These are phyloP conservation scores for Exsudoporus frostii DNA, from an alignment of 768 basidiomycete species.

Conservation along the genomic window DNA sequence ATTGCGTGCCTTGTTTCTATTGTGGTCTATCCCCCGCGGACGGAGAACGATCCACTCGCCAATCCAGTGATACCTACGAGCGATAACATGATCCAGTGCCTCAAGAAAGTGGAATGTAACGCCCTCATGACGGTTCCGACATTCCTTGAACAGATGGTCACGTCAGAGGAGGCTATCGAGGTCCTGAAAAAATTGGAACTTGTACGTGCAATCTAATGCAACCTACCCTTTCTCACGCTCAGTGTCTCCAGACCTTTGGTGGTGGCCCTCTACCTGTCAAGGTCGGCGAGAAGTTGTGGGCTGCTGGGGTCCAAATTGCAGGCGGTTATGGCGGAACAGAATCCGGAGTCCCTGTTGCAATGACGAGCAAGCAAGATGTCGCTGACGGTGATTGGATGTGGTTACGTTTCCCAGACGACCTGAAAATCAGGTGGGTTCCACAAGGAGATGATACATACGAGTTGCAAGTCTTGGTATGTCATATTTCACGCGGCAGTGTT, in stretches of 20 bases:
- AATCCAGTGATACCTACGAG: constrained; percentile 38
- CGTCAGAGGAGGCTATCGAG: constrained; percentile 22
- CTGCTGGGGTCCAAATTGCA: constrained; percentile 32
- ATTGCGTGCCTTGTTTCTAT: constrained; percentile 14
- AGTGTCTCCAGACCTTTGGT: constrained; percentile 29
- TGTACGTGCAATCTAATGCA: constrained; percentile 15
- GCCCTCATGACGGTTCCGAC: constrained; percentile 37
- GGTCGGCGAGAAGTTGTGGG: constrained; percentile 32
- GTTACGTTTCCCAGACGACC: constrained; percentile 25
- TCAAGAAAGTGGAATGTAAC: constrained; percentile 26
- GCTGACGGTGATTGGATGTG: constrained; percentile 36
- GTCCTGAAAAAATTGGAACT: constrained; percentile 24
- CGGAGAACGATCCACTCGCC: constrained; percentile 14
- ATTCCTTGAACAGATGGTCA: constrained; percentile 37
- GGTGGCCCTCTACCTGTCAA: constrained; percentile 39
- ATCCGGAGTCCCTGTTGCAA: constrained; percentile 10
- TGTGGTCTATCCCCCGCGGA: constrained; percentile 29
- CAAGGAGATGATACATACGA: constrained; percentile 37
- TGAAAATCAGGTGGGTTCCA: constrained; percentile 29
- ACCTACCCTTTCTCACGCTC: background rate
- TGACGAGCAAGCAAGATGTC: constrained; percentile 1
- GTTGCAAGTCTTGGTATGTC: constrained; percentile 35
- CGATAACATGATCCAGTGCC: constrained; percentile 37
- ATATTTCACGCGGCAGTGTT: too few species aligned
- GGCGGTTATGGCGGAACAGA: constrained; percentile 39